These are phyloP conservation scores for Blastobotrys terrestris DNA, from an alignment of 805 yeast species.

Conservation along the genomic window DNA sequence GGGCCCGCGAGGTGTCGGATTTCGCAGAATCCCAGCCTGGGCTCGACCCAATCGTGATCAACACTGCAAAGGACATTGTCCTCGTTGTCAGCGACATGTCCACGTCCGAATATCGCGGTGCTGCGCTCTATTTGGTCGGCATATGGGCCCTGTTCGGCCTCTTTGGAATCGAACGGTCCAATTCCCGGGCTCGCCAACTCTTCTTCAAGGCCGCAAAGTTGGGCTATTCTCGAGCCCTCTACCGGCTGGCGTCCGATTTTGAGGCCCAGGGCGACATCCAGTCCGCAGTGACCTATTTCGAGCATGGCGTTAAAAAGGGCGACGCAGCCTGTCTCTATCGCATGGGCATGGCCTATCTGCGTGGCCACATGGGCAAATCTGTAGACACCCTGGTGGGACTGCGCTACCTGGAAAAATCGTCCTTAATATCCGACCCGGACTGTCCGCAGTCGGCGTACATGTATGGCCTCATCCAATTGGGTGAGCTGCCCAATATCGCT, in stretches of 20 bases:
- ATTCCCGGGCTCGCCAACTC: conserved; percentile 20
- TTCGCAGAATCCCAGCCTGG: conserved; percentile 28
- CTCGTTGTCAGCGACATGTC: conserved; percentile 16
- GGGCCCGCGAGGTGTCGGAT: conserved; percentile 29
- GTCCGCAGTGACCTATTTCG: conserved; percentile 29
- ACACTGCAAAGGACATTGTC: conserved; percentile 22
- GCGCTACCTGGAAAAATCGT: conserved; percentile 24
- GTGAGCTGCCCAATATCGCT: conserved; percentile 25
- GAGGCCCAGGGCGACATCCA: conserved; percentile 28
- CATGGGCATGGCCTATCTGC: conserved; percentile 30
- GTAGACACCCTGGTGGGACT: conserved; percentile 23
- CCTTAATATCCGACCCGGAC: conserved; percentile 31
- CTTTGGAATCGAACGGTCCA: conserved; percentile 20
- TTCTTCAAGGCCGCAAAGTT: conserved; percentile 29
- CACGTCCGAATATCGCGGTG: conserved; percentile 19
- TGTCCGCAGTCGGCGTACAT: conserved; percentile 35
- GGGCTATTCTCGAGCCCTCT: conserved; percentile 32
- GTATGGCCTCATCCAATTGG: conserved; percentile 32
- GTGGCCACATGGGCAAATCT: conserved; percentile 29
- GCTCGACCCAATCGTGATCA: conserved; percentile 17
- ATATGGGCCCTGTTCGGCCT: conserved; percentile 26
- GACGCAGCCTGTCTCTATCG: conserved; percentile 37
- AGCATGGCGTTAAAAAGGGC: conserved; percentile 30
- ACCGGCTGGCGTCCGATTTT: conserved; percentile 31
- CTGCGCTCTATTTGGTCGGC: conserved; percentile 28